These are phyloP conservation scores for Vaccinium macrocarpon DNA, from an alignment of 148 eudicot genomes.

Conservation along the genomic window DNA sequence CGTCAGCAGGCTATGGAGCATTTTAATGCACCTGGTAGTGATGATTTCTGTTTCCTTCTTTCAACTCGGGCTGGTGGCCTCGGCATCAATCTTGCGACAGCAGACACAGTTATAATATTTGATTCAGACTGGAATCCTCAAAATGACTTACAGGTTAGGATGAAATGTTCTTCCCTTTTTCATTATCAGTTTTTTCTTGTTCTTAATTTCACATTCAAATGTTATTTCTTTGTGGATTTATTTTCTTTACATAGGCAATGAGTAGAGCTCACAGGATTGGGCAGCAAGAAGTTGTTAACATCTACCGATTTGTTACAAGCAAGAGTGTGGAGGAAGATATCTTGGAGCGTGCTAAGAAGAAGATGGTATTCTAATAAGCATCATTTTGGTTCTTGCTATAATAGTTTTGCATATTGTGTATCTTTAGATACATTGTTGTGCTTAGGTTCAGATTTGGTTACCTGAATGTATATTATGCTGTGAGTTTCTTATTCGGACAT, in stretches of 20 bases:
- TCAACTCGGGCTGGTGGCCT: slow-evolving; percentile 99
- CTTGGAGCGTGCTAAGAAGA: slow-evolving; percentile 96
- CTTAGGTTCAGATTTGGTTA: neutral
- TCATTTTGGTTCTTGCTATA: slow-evolving; percentile 3
- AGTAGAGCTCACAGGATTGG: slow-evolving; percentile 99
- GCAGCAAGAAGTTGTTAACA: slow-evolving; percentile 99
- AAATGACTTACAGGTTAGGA: slow-evolving; percentile 85
- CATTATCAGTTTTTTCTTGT: neutral
- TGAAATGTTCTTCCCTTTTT: slow-evolving; percentile 1
- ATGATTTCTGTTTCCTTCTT: slow-evolving; percentile 98
- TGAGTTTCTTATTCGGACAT: slow-evolving; percentile 3
- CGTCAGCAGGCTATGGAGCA: slow-evolving; percentile 99
- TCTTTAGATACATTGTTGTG: slow-evolving; percentile 6
- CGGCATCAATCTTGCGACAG: slow-evolving; percentile 98
- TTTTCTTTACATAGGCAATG: slow-evolving; percentile 62
- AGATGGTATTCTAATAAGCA: slow-evolving; percentile 67
- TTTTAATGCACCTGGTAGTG: slow-evolving; percentile 99
- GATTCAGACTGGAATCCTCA: slow-evolving; percentile 99
- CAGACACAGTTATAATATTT: slow-evolving; percentile 97
- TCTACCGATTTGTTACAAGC: slow-evolving; percentile 96
- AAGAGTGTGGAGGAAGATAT: slow-evolving; percentile 99
- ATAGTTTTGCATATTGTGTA: neutral
- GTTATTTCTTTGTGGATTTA: neutral
- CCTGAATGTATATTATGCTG: neutral
- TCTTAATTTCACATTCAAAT: slow-evolving; percentile 3